These are phyloP conservation scores for Sicyos edulis DNA, from an alignment of 306 rosid genomes.

Conservation along the genomic window DNA sequence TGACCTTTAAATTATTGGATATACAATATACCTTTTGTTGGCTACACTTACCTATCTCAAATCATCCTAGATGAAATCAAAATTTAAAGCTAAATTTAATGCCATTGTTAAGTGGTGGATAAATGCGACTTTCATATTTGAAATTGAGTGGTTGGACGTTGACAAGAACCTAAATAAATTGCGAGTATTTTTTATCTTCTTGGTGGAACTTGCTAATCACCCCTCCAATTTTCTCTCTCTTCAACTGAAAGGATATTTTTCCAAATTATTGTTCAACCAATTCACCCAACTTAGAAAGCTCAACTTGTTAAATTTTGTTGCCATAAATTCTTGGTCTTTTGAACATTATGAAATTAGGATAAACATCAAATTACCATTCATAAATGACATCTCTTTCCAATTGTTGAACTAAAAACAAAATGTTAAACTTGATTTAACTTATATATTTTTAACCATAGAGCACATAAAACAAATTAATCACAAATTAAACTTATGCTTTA, in stretches of 20 bases:
- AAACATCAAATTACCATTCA: too few relatives aligned
- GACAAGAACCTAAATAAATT: neutral
- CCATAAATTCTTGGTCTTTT: neutral
- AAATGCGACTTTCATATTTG: neutral
- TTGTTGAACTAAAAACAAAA: too few relatives aligned
- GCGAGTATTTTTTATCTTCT: neutral
- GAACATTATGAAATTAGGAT: neutral
- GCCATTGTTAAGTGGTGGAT: neutral
- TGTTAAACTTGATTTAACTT: too few relatives aligned
- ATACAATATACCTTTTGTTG: too few relatives aligned
- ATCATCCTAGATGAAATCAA: too few relatives aligned
- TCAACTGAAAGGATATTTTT: neutral
- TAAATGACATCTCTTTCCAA: too few relatives aligned
- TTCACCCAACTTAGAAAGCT: neutral
- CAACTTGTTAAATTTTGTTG: neutral
- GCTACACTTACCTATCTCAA: too few relatives aligned
- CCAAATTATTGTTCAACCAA: neutral
- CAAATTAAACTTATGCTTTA: neutral
- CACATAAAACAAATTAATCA: too few relatives aligned
- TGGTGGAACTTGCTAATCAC: neutral
- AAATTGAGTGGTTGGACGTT: neutral
- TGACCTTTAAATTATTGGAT: too few relatives aligned
- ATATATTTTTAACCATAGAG: too few relatives aligned
- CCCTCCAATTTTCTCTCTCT: neutral
- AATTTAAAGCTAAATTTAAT: neutral